Percentiles rank a stretch among this genome's conserved stretches.
Evolutionary conservation across 140 eudicot genomes (phyloP).

Genomic region (Flaveria floridana): DNA sequence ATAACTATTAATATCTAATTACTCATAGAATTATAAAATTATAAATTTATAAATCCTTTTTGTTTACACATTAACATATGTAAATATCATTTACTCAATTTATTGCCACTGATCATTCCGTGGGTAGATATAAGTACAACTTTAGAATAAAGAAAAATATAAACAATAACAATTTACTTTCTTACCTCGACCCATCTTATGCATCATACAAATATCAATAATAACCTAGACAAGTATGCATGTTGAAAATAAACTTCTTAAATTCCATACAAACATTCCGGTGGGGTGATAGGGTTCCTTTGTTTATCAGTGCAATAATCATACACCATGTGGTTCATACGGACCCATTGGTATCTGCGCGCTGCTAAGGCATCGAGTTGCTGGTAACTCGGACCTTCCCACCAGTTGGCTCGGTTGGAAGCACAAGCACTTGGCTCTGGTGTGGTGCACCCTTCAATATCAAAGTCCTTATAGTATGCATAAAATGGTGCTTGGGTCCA

Average conservation of each 20-base stretch:
- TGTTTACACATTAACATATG: not conserved
- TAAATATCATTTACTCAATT: not conserved
- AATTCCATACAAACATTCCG: constrained; percentile 10
- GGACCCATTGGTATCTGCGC: constrained; percentile 8
- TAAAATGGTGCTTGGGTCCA: constrained; percentile 21
- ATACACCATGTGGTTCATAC: constrained; percentile 25
- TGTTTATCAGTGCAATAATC: constrained; percentile 15
- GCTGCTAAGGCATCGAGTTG: not conserved
- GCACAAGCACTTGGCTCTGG: constrained; percentile 19
- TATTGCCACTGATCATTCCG: not conserved
- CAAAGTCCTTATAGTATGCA: constrained; percentile 20
- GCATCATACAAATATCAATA: not conserved
- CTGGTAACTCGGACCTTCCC: constrained; percentile 9
- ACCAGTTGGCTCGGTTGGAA: constrained; percentile 24
- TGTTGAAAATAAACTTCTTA: not conserved
- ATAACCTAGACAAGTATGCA: not conserved
- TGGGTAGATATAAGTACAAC: constrained; percentile 2
- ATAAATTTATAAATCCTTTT: not conserved
- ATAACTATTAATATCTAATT: not conserved
- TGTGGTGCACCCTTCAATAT: constrained; percentile 20
- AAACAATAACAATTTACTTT: not conserved
- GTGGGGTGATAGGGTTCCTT: constrained; percentile 20
- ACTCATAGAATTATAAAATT: not conserved
- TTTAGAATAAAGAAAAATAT: not conserved
- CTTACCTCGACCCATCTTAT: not conserved